Evolutionary conservation across 2,329 filamentous ascomycete species (phyloP).

Genomic region (Penicillium sp.): DNA sequence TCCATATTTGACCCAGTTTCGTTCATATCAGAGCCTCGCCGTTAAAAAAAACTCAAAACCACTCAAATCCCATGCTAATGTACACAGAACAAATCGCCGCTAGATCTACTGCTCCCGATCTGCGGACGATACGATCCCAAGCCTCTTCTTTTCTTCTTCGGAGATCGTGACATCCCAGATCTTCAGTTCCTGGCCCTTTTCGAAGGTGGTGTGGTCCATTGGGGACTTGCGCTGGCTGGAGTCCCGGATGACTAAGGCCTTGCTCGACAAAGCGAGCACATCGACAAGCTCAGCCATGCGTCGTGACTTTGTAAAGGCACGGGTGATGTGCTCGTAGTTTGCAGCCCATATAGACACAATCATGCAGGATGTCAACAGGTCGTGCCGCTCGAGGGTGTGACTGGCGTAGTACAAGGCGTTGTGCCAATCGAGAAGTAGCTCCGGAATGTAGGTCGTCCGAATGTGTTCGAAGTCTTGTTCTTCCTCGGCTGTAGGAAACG

Average conservation of each 20-base stretch:
- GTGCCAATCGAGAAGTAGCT: slow-evolving; percentile 80
- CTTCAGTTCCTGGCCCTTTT: slow-evolving; percentile 37
- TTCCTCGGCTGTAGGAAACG: slow-evolving; percentile 49
- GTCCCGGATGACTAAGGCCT: slow-evolving; percentile 54
- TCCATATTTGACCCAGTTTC: slow-evolving; percentile 7
- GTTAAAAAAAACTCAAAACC: slow-evolving; percentile 1
- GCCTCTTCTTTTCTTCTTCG: slow-evolving; percentile 25
- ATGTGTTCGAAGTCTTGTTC: slow-evolving; percentile 63
- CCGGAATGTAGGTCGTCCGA: slow-evolving; percentile 77
- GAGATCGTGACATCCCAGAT: slow-evolving; percentile 41
- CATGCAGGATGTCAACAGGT: slow-evolving; percentile 80
- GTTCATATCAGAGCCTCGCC: slow-evolving; percentile 8
- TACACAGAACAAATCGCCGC: slow-evolving; percentile 16
- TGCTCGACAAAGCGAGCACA: slow-evolving; percentile 73
- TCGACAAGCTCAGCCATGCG: slow-evolving; percentile 75
- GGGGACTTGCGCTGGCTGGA: slow-evolving; percentile 46
- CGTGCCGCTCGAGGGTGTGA: slow-evolving; percentile 66
- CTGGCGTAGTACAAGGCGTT: slow-evolving; percentile 78
- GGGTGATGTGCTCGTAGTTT: slow-evolving; percentile 64
- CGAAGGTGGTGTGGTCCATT: slow-evolving; percentile 41
- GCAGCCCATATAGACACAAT: slow-evolving; percentile 79
- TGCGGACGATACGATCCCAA: not conserved
- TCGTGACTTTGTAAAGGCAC: slow-evolving; percentile 62
- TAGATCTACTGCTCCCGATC: not conserved
- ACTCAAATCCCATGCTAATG: slow-evolving; percentile 18